Evolutionary conservation across 306 rosid genomes (phyloP), one percentile per base, ranked within the genome.

Genomic region (Cicer bijugum): DNA sequence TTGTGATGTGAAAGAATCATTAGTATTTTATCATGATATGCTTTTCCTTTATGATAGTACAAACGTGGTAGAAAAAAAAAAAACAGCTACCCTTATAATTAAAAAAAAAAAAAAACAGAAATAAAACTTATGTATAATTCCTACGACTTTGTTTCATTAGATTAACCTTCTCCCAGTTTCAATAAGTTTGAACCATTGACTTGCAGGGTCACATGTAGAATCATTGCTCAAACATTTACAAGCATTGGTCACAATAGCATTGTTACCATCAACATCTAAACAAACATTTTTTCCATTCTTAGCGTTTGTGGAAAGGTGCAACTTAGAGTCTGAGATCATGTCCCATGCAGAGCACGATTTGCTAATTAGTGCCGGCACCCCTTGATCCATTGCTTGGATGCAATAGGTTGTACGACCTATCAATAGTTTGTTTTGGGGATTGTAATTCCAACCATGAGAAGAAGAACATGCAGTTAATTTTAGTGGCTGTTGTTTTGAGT

Each of bases 151-250:
- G 33, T 23, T 23, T 23, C 2, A 23, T 2, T 23, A 6, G 33
- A 17, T 50, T 15, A 86, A 66, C 46, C 80, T 78, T 47, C 75
- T 79, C 0, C 91, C 84, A 42, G 89, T 87, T 44, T 87, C 88
- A 19, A 91, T 90, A 12, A 91, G 88, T 67, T 86, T 88, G 82
- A 91, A 91, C 98, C 97, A 91, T 44, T 94, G 98, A 84, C 87
- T 89, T 33, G 40, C 85, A 0, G 97, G 97, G 82, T 91, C 90
- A 14, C 98, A 93, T 4, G 68, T 15, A 1, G 6, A 48, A 40
- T 89, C 96, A 19, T 66, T 38, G 51, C 78, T 82, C 69, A 93
- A 75, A 69, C 98, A 93, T 72, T 85, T 93, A 78, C 98, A 93
- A 37, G 80, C 69, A 72, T 80, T 91, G 50, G 97, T 89, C 71